These are phyloP conservation scores for Phytopythium aichiense DNA, from an alignment of 352 stramenopile species.

Conservation along the genomic window DNA sequence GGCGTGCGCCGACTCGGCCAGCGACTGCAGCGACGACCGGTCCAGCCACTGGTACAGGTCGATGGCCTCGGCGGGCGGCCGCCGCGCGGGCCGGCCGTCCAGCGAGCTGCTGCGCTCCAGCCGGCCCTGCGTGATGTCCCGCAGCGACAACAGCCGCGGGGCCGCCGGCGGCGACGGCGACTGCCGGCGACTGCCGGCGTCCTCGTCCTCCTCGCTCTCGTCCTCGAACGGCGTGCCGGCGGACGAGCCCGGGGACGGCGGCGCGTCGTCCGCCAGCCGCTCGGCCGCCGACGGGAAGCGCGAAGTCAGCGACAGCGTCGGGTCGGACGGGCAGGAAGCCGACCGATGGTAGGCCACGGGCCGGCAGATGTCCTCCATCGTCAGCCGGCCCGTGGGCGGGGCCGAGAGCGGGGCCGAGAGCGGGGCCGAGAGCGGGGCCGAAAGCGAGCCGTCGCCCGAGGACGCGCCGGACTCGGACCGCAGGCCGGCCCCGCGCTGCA, in stretches of 20 bases:
- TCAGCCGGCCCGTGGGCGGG: slow-evolving; percentile 8
- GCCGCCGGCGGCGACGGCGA: background rate
- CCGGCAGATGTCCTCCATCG: slow-evolving; percentile 47
- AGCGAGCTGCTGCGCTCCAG: slow-evolving; percentile 65
- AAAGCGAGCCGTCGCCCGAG: slow-evolving; percentile 3
- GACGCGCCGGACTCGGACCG: slow-evolving; percentile 15
- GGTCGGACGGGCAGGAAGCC: slow-evolving; percentile 68
- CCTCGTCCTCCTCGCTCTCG: slow-evolving; percentile 7
- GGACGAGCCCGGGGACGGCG: background rate
- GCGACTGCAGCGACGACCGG: slow-evolving; percentile 34
- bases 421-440: slow-evolving; percentile 3
- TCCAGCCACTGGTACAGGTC: slow-evolving; percentile 36
- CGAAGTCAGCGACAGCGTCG: slow-evolving; percentile 18
- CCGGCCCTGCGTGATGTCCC: slow-evolving; percentile 28
- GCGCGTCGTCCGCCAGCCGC: background rate
- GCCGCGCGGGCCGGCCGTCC: slow-evolving; percentile 33
- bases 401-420: slow-evolving; percentile 2
- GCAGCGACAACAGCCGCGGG: slow-evolving; percentile 12
- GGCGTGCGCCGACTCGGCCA: slow-evolving; percentile 57
- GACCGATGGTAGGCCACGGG: slow-evolving; percentile 63
- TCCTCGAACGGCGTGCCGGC: background rate
- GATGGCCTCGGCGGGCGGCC: slow-evolving; percentile 21
- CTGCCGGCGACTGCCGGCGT: background rate
- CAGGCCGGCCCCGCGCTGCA: slow-evolving; percentile 15
- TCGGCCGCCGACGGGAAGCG: background rate